These are phyloP conservation scores for Fusarium sarcochroum DNA, from an alignment of 2,329 filamentous ascomycete genomes.

Conservation along the genomic window DNA sequence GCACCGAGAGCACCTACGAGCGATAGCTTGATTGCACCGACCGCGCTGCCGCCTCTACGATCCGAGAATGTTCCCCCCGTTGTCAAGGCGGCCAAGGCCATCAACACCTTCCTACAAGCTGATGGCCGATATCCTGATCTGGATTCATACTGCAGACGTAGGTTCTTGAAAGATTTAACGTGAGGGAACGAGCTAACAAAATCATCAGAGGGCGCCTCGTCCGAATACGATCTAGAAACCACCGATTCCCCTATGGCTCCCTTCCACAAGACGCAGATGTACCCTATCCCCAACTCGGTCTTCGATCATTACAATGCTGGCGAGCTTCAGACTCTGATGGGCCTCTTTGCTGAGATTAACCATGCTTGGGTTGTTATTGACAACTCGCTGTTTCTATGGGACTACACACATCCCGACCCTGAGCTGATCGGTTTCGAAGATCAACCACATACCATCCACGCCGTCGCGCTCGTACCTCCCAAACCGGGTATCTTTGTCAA, in stretches of 20 bases:
- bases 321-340: constrained; percentile 92
- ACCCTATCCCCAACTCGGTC: constrained; percentile 91
- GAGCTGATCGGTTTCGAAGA: constrained; percentile 95
- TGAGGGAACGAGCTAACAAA: constrained; percentile 46
- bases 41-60: constrained; percentile 60
- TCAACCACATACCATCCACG: constrained; percentile 86
- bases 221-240: constrained; percentile 86
- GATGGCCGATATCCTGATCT: constrained; percentile 90
- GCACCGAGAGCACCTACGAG: constrained; percentile 43
- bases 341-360: constrained; percentile 92
- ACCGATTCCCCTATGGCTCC: constrained; percentile 82
- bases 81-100: constrained; percentile 83
- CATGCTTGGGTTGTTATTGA: constrained; percentile 97
- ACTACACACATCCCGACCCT: constrained; percentile 93
- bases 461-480: constrained; percentile 89
- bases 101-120: constrained; percentile 82
- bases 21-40: constrained; percentile 51
- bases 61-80: constrained; percentile 73
- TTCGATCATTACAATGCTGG: constrained; percentile 93
- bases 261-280: constrained; percentile 88
- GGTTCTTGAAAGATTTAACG: constrained; percentile 55
- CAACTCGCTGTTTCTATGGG: constrained; percentile 96
- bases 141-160: constrained; percentile 90
- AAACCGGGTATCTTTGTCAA: constrained; percentile 89
- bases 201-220: constrained; percentile 83